phyloP scores from a whole-genome alignment of 306 rosid genomes.

The Casuarina glauca region DNA sequence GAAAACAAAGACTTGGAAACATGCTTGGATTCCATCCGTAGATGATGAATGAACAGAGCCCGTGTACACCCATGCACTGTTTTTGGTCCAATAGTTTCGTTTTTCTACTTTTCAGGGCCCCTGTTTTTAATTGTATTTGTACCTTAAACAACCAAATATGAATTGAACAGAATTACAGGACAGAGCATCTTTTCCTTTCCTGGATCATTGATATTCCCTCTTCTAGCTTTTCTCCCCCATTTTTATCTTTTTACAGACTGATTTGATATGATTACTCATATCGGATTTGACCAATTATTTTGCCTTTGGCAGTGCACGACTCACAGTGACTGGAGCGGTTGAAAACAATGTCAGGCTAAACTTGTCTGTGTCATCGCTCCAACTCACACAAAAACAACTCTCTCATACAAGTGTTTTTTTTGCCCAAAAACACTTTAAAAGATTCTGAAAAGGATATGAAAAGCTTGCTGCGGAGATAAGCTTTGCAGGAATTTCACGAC shows the following conservation, averaged over 20 bases:
- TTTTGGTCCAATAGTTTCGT: neutral
- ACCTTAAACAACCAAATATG: conserved; percentile 31
- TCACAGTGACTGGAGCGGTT: conserved; percentile 8
- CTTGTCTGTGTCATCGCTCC: neutral
- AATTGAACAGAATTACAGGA: conserved; percentile 34
- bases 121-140: conserved; percentile 30
- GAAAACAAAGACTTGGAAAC: neutral
- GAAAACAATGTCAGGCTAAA: conserved; percentile 28
- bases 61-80: conserved; percentile 9
- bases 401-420: neutral
- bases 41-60: conserved; percentile 23
- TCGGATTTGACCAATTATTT: conserved; percentile 16
- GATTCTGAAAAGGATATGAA: neutral
- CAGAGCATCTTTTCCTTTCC: conserved; percentile 43
- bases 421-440: neutral
- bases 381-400: neutral
- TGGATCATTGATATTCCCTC: neutral
- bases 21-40: conserved; percentile 6
- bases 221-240: neutral
- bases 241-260: neutral
- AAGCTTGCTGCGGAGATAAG: neutral
- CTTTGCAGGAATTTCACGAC: neutral
- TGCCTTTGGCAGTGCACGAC: conserved; percentile 4
- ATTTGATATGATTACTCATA: conserved; percentile 27
- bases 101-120: conserved; percentile 5